These are phyloP conservation scores for Hericium alpestre DNA, from an alignment of 768 basidiomycete genomes.

Conservation along the genomic window DNA sequence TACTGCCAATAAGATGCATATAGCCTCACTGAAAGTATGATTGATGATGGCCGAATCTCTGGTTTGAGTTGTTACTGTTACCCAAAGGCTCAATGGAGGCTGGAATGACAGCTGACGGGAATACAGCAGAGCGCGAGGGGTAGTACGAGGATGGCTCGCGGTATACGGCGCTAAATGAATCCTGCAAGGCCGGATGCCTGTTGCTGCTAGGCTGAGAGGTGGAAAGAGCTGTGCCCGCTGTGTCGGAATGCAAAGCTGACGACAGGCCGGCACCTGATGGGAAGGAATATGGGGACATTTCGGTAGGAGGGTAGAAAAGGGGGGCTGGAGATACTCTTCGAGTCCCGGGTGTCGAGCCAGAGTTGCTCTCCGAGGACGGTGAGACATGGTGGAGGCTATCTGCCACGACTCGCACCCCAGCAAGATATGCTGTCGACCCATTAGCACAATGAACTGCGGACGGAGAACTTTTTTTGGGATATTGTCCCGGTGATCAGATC, in stretches of 20 bases:
- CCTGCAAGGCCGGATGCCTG: no score
- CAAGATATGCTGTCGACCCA: no score
- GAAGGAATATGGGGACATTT: not conserved
- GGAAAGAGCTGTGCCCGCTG: not conserved
- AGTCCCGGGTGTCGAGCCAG: not conserved
- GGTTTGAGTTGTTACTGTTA: no score
- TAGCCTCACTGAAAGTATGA: no score
- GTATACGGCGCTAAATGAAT: no score
- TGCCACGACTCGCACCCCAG: no score
- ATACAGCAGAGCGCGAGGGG: no score
- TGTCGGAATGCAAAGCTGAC: not conserved
- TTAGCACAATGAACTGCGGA: not conserved
- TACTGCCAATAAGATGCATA: no score
- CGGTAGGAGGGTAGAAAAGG: not conserved
- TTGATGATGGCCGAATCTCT: no score
- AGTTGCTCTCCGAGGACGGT: not conserved
- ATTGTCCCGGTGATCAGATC: slow-evolving; percentile 2
- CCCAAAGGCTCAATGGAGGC: no score
- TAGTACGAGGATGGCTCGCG: no score
- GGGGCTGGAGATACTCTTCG: not conserved
- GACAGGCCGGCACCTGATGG: not conserved
- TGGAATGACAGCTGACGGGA: no score
- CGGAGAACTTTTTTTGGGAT: slow-evolving; percentile 7
- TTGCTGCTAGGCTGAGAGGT: not conserved
- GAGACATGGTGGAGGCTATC: not conserved